These are phyloP conservation scores for Leccinum obscurum DNA, from an alignment of 768 basidiomycete genomes.

Conservation along the genomic window DNA sequence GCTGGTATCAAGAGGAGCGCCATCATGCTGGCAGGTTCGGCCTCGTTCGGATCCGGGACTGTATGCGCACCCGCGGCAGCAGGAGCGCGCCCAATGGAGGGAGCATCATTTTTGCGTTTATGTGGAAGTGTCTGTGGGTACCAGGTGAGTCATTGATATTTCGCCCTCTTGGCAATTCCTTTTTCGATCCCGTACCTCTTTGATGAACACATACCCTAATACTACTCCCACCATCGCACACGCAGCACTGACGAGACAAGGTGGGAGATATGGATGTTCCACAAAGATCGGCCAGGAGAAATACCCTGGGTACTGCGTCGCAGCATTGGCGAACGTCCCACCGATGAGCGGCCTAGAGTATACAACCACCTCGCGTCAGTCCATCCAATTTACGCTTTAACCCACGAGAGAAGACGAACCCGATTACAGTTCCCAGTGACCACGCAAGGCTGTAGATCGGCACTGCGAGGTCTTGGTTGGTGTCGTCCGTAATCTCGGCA, in stretches of 20 bases:
- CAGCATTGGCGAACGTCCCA: slow-evolving; percentile 22
- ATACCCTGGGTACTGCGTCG: slow-evolving; percentile 11
- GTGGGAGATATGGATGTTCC: slow-evolving; percentile 18
- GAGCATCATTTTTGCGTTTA: slow-evolving; percentile 6
- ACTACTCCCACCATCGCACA: slow-evolving; percentile 9
- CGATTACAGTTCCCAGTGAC: slow-evolving; percentile 56
- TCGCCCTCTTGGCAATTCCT: neutral
- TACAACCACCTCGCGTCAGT: neutral
- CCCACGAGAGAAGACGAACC: slow-evolving; percentile 33
- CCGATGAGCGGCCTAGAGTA: slow-evolving; percentile 21
- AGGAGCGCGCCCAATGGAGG: neutral
- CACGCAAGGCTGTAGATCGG: slow-evolving; percentile 59
- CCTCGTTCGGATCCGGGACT: neutral
- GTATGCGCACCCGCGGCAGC: neutral
- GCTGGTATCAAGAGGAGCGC: slow-evolving; percentile 49
- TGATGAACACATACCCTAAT: slow-evolving; percentile 19
- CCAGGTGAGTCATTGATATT: neutral
- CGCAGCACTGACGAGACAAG: slow-evolving; percentile 15
- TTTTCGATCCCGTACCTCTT: slow-evolving; percentile 17
- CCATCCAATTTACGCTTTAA: neutral
- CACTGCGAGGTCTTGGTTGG: slow-evolving; percentile 59
- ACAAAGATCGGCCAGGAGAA: slow-evolving; percentile 7
- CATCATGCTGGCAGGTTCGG: slow-evolving; percentile 28
- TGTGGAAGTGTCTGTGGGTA: slow-evolving; percentile 17
- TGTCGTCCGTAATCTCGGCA: slow-evolving; percentile 60